Evolutionary conservation across 129 eudicot genomes (phyloP).

Genomic region (Scalesia atractyloides): DNA sequence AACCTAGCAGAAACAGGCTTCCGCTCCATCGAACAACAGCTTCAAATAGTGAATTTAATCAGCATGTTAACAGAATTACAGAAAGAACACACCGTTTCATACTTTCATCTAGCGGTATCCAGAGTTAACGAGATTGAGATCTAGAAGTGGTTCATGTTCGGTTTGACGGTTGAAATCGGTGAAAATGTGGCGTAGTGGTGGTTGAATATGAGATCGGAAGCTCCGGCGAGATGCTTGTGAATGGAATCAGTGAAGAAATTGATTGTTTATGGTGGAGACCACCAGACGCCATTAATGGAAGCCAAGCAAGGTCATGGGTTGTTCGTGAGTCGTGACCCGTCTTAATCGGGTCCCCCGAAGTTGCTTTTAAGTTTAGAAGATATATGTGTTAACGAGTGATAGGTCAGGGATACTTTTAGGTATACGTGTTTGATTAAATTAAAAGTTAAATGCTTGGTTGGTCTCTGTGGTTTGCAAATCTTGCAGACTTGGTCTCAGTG

Average conservation of each 20-base stretch:
- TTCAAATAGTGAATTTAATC: constrained; percentile 11
- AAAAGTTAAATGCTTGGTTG: too few relatives aligned
- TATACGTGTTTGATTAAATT: too few relatives aligned
- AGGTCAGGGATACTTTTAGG: not conserved
- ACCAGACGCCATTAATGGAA: constrained; percentile 40
- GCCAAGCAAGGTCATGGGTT: constrained; percentile 17
- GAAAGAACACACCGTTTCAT: not conserved
- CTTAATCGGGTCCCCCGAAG: constrained; percentile 21
- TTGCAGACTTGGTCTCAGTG: too few relatives aligned
- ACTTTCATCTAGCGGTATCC: constrained; percentile 11
- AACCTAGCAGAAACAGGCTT: constrained; percentile 52
- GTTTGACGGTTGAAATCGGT: constrained; percentile 5
- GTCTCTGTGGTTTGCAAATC: too few relatives aligned
- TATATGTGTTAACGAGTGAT: not conserved
- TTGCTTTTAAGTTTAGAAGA: constrained; percentile 14
- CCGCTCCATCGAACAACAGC: constrained; percentile 52
- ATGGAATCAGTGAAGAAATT: constrained; percentile 25
- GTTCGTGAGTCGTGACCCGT: constrained; percentile 30
- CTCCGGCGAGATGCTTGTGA: constrained; percentile 19
- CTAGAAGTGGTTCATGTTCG: not conserved
- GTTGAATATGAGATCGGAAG: constrained; percentile 27
- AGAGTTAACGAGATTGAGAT: constrained; percentile 9
- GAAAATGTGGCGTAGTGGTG: constrained; percentile 1
- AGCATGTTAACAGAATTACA: not conserved
- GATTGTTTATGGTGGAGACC: constrained; percentile 15